These are phyloP conservation scores for Diaporthe vexans DNA, from an alignment of 2,329 filamentous ascomycete genomes.

Conservation along the genomic window DNA sequence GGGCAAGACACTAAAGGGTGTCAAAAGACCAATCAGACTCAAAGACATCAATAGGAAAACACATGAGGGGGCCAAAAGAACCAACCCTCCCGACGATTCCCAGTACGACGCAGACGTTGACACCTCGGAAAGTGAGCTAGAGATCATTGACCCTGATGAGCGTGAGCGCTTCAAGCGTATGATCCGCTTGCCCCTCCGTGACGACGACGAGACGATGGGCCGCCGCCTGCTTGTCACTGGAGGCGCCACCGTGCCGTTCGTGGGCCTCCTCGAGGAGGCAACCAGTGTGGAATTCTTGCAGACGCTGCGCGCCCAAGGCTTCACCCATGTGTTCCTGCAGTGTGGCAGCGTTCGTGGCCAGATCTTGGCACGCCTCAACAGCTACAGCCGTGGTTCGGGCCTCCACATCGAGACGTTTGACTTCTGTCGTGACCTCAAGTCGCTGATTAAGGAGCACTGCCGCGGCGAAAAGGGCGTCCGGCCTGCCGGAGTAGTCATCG, in stretches of 20 bases:
- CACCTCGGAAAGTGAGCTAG: background rate
- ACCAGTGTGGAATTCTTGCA: constrained; percentile 74
- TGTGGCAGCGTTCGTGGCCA: constrained; percentile 79
- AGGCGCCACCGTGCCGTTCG: constrained; percentile 91
- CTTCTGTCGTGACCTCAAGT: constrained; percentile 73
- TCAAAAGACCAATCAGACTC: background rate
- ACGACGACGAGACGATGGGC: constrained; percentile 34
- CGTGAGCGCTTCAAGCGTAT: constrained; percentile 7
- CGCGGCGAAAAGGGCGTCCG: constrained; percentile 61
- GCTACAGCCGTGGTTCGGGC: constrained; percentile 49
- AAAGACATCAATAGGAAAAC: background rate
- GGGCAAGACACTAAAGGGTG: background rate
- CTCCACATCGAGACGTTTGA: constrained; percentile 74
- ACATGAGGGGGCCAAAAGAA: background rate
- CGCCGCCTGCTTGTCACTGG: constrained; percentile 86
- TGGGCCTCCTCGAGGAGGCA: constrained; percentile 75
- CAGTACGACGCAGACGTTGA: background rate
- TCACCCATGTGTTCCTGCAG: constrained; percentile 82
- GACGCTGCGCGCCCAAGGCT: constrained; percentile 70
- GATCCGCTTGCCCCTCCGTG: background rate
- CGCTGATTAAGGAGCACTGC: constrained; percentile 69
- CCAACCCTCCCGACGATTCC: background rate
- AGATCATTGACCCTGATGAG: background rate
- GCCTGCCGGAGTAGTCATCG: constrained; percentile 81
- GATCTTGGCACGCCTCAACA: constrained; percentile 56